Conservation (phyloP, 805 yeast species). For the Metschnikowia amazonensis region DNA sequence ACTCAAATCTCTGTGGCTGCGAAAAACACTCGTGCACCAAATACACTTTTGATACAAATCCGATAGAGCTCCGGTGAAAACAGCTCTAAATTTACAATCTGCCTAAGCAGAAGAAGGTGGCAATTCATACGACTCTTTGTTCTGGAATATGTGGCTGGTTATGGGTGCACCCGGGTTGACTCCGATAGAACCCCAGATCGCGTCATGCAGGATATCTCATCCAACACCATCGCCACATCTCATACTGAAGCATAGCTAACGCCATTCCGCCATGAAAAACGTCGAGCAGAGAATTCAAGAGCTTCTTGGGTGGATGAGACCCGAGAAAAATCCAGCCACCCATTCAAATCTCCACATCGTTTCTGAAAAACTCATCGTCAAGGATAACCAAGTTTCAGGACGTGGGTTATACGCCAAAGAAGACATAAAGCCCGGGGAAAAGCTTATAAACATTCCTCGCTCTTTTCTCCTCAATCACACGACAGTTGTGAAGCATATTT, state of each 20-base stretch:
- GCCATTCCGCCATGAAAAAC: slow-evolving; percentile 8
- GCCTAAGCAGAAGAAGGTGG: too few relatives aligned
- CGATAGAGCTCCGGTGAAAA: too few relatives aligned
- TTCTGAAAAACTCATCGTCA: slow-evolving; percentile 40
- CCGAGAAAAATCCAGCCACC: neutral
- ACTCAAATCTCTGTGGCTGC: neutral
- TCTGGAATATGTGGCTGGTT: neutral
- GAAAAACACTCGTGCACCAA: neutral
- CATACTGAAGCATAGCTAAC: neutral
- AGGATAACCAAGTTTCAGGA: slow-evolving; percentile 47
- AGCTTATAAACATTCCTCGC: slow-evolving; percentile 54
- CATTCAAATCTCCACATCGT: slow-evolving; percentile 24
- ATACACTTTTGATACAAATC: too few relatives aligned
- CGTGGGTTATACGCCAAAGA: slow-evolving; percentile 54
- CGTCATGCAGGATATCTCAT: slow-evolving; percentile 5
- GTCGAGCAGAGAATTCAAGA: slow-evolving; percentile 12
- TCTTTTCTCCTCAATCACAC: slow-evolving; percentile 55
- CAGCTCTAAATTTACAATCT: too few relatives aligned
- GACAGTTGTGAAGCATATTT: slow-evolving; percentile 41
- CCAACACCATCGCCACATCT: slow-evolving; percentile 1
- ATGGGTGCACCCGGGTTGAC: neutral
- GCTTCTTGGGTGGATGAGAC: slow-evolving; percentile 27
- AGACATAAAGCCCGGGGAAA: slow-evolving; percentile 37
- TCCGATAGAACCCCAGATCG: neutral
- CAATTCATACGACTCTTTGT: too few relatives aligned